phyloP scores from a whole-genome alignment of 192 early-diverging fungal species.

The Phlyctochytrium bullatum region DNA sequence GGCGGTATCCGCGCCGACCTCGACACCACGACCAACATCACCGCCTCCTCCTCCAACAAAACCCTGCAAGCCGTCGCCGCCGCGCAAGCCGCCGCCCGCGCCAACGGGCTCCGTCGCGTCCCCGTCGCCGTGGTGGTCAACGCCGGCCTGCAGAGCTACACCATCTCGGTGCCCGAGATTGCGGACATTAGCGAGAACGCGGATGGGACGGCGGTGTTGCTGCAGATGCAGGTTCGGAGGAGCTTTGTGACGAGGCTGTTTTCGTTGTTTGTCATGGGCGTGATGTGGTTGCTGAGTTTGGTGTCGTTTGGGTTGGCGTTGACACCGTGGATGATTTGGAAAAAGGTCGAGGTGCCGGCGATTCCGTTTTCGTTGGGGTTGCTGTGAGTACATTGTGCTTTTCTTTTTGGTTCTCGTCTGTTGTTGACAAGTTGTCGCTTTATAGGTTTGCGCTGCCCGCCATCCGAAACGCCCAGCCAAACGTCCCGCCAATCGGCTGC shows the following conservation, averaged over 20 bases:
- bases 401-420: background rate
- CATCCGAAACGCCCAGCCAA: constrained; percentile 25
- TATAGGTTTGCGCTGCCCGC: constrained; percentile 24
- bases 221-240: background rate
- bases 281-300: background rate
- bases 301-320: background rate
- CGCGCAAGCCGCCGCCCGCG: background rate
- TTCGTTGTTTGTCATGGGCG: constrained; percentile 6
- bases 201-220: background rate
- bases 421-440: background rate
- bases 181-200: background rate
- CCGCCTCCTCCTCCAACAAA: background rate
- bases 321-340: background rate
- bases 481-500: constrained; percentile 24
- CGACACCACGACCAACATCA: background rate
- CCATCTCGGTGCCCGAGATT: constrained; percentile 2
- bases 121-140: background rate
- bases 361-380: background rate
- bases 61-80: background rate
- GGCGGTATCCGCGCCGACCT: background rate
- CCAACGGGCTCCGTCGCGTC: background rate
- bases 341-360: background rate
- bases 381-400: background rate
- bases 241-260: constrained; percentile 4
- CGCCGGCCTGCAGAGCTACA: background rate